Evolutionary conservation across 2,329 filamentous ascomycete species (phyloP).

Genomic region (Fusarium kyushuense): DNA sequence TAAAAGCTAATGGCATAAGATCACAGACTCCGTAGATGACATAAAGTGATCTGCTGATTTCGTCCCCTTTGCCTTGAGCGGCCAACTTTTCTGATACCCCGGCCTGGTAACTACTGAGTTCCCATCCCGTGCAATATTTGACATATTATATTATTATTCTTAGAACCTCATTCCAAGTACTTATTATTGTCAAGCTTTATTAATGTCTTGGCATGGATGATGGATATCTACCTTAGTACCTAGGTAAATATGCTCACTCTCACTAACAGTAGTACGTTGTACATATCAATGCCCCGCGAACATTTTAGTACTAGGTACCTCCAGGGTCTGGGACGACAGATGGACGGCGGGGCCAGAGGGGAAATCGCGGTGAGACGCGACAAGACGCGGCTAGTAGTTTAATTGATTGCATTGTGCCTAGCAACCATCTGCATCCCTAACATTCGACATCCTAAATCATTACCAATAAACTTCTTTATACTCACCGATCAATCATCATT

Average conservation of each 20-base stretch:
- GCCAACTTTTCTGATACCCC: no score
- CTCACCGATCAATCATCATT: neutral
- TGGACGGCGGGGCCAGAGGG: constrained; percentile 13
- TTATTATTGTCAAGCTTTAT: neutral
- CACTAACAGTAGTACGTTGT: neutral
- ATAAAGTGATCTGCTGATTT: no score
- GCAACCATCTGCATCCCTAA: neutral
- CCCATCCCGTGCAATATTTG: neutral
- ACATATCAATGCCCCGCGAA: neutral
- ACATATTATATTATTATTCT: neutral
- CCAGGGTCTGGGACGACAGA: neutral
- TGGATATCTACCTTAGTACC: no score
- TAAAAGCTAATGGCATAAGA: no score
- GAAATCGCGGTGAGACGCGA: constrained; percentile 25
- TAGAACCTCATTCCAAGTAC: neutral
- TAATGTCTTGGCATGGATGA: neutral
- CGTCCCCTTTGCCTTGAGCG: no score
- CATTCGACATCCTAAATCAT: neutral
- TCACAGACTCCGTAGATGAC: no score
- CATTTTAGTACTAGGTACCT: neutral
- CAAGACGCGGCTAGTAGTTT: constrained; percentile 30
- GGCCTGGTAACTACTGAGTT: neutral
- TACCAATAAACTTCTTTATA: neutral
- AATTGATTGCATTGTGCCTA: constrained; percentile 32
- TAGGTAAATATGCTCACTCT: neutral